These are phyloP conservation scores for Aspergillus hiratsukae DNA, from an alignment of 2,329 filamentous ascomycete species.

Conservation along the genomic window DNA sequence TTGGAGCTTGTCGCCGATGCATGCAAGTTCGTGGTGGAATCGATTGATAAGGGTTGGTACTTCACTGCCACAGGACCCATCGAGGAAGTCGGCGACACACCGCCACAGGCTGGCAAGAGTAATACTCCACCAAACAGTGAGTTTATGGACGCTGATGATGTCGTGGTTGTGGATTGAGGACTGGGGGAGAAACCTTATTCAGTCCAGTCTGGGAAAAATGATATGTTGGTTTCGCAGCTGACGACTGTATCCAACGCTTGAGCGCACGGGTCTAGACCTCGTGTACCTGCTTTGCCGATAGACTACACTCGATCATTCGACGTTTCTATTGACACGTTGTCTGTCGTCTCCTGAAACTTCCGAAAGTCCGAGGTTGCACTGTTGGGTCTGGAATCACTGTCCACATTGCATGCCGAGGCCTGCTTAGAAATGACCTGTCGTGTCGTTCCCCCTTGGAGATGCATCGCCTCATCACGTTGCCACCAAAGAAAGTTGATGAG, in stretches of 20 bases:
- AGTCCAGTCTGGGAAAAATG: not conserved
- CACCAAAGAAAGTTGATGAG: not conserved
- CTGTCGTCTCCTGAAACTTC: not conserved
- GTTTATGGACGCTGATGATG: slow-evolving; percentile 32
- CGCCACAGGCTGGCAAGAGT: slow-evolving; percentile 12
- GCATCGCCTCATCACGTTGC: not conserved
- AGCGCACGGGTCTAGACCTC: not conserved
- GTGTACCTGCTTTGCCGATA: not conserved
- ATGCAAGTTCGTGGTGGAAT: slow-evolving; percentile 34
- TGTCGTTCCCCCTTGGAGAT: not conserved
- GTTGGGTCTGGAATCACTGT: not conserved
- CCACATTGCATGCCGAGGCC: not conserved
- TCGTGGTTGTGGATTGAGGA: slow-evolving; percentile 31
- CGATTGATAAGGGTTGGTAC: slow-evolving; percentile 40
- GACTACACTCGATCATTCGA: not conserved
- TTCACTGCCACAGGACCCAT: slow-evolving; percentile 21
- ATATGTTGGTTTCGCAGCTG: not conserved
- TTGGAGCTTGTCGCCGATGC: slow-evolving; percentile 36
- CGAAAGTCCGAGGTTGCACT: not conserved
- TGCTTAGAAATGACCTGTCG: not conserved
- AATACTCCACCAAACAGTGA: slow-evolving; percentile 11
- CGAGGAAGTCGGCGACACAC: slow-evolving; percentile 15
- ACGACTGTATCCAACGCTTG: not conserved
- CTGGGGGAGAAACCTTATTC: not conserved
- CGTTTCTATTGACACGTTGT: not conserved